These are phyloP conservation scores for Mycotypha africana DNA, from an alignment of 371 early-diverging fungal species.

Conservation along the genomic window DNA sequence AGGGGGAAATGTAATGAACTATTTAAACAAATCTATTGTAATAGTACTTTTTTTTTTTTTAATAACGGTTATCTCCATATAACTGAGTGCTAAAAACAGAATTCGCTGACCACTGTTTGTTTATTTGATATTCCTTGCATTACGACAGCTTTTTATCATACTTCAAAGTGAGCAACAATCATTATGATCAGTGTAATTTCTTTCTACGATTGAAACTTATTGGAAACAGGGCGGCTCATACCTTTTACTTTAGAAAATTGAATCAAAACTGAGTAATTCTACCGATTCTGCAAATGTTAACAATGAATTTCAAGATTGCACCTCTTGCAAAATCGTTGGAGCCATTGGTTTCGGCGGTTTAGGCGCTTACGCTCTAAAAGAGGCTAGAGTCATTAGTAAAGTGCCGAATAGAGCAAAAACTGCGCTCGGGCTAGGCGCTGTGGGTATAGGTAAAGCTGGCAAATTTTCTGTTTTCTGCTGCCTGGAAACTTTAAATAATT, in stretches of 20 bases:
- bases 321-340: slow-evolving; percentile 39
- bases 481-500: too few relatives aligned
- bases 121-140: too few relatives aligned
- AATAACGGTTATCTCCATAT: too few relatives aligned
- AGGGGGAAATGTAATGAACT: too few relatives aligned
- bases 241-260: slow-evolving; percentile 8
- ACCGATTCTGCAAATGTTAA: not conserved
- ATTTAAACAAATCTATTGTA: too few relatives aligned
- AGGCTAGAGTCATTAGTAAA: slow-evolving; percentile 27
- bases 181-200: slow-evolving; percentile 4
- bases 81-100: too few relatives aligned
- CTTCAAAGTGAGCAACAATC: too few relatives aligned
- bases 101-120: too few relatives aligned
- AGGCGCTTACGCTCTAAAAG: slow-evolving; percentile 35
- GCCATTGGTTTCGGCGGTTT: slow-evolving; percentile 32
- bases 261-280: slow-evolving; percentile 2
- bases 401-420: slow-evolving; percentile 28
- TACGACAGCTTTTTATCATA: too few relatives aligned
- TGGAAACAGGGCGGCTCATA: not conserved
- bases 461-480: too few relatives aligned
- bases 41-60: too few relatives aligned
- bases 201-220: not conserved
- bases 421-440: slow-evolving; percentile 38
- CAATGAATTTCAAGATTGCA: slow-evolving; percentile 29
- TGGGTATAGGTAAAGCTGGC: slow-evolving; percentile 38